Percentiles rank a stretch among this genome's conserved stretches.
Evolutionary conservation across 1,139 yeast genomes (phyloP).

Genomic region (Citeromyces siamensis): DNA sequence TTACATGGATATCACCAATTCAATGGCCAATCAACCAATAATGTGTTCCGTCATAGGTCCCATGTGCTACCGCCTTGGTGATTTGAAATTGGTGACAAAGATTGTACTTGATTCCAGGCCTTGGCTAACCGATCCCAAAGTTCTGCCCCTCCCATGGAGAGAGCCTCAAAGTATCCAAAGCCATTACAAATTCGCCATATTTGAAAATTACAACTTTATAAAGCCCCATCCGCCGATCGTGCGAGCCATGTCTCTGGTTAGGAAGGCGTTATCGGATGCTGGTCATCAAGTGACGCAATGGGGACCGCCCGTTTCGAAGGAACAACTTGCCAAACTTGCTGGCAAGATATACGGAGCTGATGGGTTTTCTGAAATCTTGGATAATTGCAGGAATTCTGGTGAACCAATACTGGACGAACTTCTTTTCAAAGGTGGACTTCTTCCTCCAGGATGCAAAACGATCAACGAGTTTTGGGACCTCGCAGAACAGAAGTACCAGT

Average conservation of each 20-base stretch:
- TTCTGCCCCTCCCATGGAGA: constrained; percentile 36
- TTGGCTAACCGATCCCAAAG: constrained; percentile 40
- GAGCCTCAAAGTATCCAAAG: constrained; percentile 12
- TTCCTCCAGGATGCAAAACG: not conserved
- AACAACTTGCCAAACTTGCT: constrained; percentile 21
- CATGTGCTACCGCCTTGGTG: constrained; percentile 44
- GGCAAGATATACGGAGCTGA: constrained; percentile 32
- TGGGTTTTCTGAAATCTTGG: constrained; percentile 27
- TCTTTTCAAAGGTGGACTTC: not conserved
- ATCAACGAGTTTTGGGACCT: constrained; percentile 22
- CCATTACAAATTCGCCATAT: constrained; percentile 16
- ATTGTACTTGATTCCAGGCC: constrained; percentile 37
- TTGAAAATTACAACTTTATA: constrained; percentile 19
- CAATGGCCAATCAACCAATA: constrained; percentile 44
- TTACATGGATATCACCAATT: constrained; percentile 34
- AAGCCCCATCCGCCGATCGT: constrained; percentile 38
- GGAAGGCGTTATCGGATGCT: constrained; percentile 16
- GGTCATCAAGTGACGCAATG: constrained; percentile 32
- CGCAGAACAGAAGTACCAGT: constrained; percentile 17
- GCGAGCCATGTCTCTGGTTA: constrained; percentile 24
- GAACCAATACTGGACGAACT: constrained; percentile 26
- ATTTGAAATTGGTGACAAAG: constrained; percentile 50
- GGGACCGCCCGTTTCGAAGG: constrained; percentile 22
- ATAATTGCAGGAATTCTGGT: constrained; percentile 23
- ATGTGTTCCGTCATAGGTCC: constrained; percentile 48